Conservation (phyloP, 345 rosid species). For the Boechera stricta region DNA sequence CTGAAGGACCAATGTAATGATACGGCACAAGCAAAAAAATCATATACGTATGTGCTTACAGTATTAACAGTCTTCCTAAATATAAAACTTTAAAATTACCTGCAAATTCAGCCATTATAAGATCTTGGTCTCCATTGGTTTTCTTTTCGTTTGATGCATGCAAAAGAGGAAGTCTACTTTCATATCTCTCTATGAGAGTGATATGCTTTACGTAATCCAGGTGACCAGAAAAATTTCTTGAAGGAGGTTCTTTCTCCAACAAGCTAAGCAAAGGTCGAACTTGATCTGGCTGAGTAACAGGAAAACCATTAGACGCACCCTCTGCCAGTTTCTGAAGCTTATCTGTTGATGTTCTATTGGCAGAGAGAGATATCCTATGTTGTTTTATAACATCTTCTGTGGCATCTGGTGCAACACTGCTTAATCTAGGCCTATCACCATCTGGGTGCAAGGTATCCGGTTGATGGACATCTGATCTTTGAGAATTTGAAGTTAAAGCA, state of each 20-base stretch:
- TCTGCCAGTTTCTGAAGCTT: slow-evolving; percentile 72
- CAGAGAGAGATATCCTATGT: slow-evolving; percentile 51
- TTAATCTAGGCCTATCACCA: slow-evolving; percentile 64
- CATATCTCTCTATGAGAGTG: slow-evolving; percentile 85
- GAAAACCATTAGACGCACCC: slow-evolving; percentile 61
- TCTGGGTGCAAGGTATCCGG: slow-evolving; percentile 59
- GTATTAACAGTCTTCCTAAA: slow-evolving; percentile 18
- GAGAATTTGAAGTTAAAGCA: slow-evolving; percentile 71
- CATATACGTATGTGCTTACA: slow-evolving; percentile 10
- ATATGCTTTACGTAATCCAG: slow-evolving; percentile 79
- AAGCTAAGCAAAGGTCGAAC: slow-evolving; percentile 97
- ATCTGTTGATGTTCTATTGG: slow-evolving; percentile 69
- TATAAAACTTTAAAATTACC: slow-evolving; percentile 50
- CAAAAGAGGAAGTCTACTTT: slow-evolving; percentile 79
- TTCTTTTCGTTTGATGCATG: slow-evolving; percentile 85
- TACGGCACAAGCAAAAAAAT: slow-evolving; percentile 2
- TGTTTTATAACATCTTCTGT: slow-evolving; percentile 58
- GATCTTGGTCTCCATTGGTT: slow-evolving; percentile 85
- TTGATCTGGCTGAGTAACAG: slow-evolving; percentile 68
- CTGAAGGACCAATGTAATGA: slow-evolving; percentile 54
- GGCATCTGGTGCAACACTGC: slow-evolving; percentile 57
- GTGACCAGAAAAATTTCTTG: slow-evolving; percentile 82
- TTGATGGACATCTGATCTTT: slow-evolving; percentile 63
- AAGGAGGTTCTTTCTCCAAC: slow-evolving; percentile 96
- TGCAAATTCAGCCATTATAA: slow-evolving; percentile 91